phyloP scores from a whole-genome alignment of 139 green algal genomes.

The Choricystis sp. region DNA sequence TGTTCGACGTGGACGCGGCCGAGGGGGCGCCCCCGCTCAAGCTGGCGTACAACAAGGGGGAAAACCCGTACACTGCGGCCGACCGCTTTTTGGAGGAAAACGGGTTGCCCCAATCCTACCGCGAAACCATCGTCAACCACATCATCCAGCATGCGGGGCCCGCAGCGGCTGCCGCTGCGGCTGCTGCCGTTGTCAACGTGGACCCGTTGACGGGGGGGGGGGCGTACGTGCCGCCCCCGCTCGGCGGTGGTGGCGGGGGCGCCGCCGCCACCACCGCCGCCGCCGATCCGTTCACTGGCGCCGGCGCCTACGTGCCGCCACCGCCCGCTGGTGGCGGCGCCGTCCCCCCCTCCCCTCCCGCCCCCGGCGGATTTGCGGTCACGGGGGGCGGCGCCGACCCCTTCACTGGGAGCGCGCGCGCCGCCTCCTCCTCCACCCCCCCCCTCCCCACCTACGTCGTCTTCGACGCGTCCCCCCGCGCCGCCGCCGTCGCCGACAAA shows the following conservation, averaged over 20 bases:
- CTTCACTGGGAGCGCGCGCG: constrained; percentile 4
- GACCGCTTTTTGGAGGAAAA: constrained; percentile 68
- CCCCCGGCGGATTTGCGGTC: not conserved
- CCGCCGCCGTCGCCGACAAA: constrained; percentile 24
- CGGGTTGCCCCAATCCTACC: constrained; percentile 54
- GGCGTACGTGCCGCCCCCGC: constrained; percentile 16
- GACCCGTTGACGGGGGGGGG: constrained; percentile 39
- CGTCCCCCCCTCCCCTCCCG: not conserved
- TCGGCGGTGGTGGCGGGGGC: not conserved
- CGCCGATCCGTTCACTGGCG: constrained; percentile 20
- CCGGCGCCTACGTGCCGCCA: constrained; percentile 5
- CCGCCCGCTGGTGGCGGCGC: not conserved
- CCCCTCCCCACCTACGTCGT: constrained; percentile 19
- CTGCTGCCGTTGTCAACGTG: constrained; percentile 2
- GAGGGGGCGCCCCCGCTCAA: constrained; percentile 52
- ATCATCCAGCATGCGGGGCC: constrained; percentile 59
- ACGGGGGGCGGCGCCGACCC: constrained; percentile 22
- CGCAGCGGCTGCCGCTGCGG: not conserved
- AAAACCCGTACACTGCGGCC: constrained; percentile 86
- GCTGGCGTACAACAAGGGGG: constrained; percentile 45
- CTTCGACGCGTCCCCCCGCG: constrained; percentile 29
- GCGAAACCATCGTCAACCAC: constrained; percentile 77
- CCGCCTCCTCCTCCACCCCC: not conserved
- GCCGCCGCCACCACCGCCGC: not conserved
- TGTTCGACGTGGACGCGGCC: constrained; percentile 90